Percentiles rank a stretch among this genome's conserved stretches.
Conservation (phyloP, 2,329 filamentous ascomycete species). For the Botrytis cinerea region DNA sequence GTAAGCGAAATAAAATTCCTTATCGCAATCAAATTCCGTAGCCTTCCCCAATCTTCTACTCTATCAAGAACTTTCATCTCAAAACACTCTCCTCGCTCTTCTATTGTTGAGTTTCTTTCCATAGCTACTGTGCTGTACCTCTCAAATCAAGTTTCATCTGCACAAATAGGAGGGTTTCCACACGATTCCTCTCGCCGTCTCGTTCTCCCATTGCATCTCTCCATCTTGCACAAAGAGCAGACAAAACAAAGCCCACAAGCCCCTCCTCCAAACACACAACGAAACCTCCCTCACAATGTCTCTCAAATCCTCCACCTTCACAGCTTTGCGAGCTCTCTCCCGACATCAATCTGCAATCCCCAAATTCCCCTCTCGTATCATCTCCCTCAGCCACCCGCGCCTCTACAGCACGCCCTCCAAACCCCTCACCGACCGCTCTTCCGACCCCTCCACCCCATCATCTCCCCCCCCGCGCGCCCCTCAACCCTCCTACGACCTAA, state of each 20-base stretch:
- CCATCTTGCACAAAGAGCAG: neutral
- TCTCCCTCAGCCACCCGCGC: neutral
- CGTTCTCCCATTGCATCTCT: neutral
- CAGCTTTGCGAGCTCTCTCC: constrained; percentile 17
- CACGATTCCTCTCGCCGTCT: too few relatives aligned
- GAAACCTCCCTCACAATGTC: neutral
- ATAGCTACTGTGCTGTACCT: neutral
- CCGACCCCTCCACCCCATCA: neutral
- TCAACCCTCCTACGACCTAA: constrained; percentile 76
- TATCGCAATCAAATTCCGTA: neutral
- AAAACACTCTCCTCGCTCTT: neutral
- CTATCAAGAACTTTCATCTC: neutral
- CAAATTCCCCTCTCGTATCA: neutral
- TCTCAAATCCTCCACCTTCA: neutral
- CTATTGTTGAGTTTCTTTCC: neutral
- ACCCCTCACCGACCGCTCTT: neutral
- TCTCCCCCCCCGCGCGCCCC: constrained; percentile 14
- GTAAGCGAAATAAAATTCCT: neutral
- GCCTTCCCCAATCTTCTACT: constrained; percentile 9
- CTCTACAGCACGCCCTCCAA: neutral
- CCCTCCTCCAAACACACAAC: neutral
- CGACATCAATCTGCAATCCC: neutral
- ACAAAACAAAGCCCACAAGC: neutral
- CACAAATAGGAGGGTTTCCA: too few relatives aligned
- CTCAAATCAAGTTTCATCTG: too few relatives aligned